Conservation (phyloP, 2,329 filamentous ascomycete genomes). For the Diaporthe sp. region DNA sequence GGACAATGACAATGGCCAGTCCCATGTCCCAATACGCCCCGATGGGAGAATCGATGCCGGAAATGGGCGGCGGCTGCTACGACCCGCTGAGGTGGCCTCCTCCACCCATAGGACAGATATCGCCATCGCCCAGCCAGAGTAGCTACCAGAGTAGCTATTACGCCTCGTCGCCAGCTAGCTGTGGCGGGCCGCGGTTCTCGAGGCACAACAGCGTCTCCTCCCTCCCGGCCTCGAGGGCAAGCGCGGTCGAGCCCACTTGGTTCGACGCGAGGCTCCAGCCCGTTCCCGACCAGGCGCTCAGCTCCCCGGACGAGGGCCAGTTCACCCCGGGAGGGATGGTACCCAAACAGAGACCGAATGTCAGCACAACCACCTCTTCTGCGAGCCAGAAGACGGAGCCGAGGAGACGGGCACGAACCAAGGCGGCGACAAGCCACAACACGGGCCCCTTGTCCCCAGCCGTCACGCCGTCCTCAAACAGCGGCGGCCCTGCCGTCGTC, state of each 20-base stretch:
- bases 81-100: not conserved
- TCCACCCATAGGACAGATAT: not conserved
- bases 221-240: not conserved
- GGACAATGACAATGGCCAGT: not conserved
- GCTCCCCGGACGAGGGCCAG: not conserved
- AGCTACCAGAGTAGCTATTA: not conserved
- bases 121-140: not conserved
- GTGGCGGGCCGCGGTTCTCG: not conserved
- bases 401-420: not conserved
- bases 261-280: not conserved
- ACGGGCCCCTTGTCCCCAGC: not conserved
- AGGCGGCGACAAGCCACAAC: not conserved
- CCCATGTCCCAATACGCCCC: not conserved
- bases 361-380: too few species aligned
- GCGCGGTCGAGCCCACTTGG: too few species aligned
- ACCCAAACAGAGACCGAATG: not conserved
- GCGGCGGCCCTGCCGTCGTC: too few species aligned
- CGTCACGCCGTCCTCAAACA: not conserved
- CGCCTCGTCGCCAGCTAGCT: not conserved
- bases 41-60: too few species aligned
- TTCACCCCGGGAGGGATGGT: not conserved
- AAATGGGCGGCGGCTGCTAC: too few species aligned
- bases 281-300: not conserved
- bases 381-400: not conserved
- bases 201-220: not conserved